Evolutionary conservation across 2,329 filamentous ascomycete genomes (phyloP), one percentile per base, ranked within the genome.

Genomic region (Hypoxylon rubiginosum): DNA sequence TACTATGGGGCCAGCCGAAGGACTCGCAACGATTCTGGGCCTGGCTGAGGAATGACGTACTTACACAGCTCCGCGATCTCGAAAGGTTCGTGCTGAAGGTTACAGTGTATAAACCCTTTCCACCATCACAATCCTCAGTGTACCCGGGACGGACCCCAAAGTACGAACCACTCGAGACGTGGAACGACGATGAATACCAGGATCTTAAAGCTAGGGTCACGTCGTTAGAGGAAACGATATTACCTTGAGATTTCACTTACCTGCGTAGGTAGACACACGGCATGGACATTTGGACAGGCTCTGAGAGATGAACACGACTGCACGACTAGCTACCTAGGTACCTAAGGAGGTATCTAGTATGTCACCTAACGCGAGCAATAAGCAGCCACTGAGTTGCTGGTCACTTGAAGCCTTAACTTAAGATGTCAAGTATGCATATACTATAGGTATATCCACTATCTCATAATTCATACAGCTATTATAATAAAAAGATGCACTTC

Each of bases 11-110:
- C 5, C 68, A 71, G 11, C 70, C 70, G 15, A 54, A 63, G 51
- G 26, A 69, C 9, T 43, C 70, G n/a, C 26, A 41, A n/a, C 50
- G 46, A 26, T 64, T 72, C n/a, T 71, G 66, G 68, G 15, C 9
- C 19, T 71, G 66, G 68, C 26, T 71, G 48, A 64, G 41, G 43
- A 49, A 67, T 10, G 61, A 67, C n/a, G 43, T 71, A 7, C 39
- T 69, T 5, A 61, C 54, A 9, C 68, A 69, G 26, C 56, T 69
- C 13, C 46, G 39, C 10, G 62, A 60, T 8, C 43, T 72, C n/a
- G 56, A 72, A 5, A 50, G 19, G 8, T 72, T 72, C n/a, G 65
- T 67, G 28, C 32, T 72, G 21, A 71, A 67, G 46, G 49, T 60
- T 9, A 36, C 63, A 15, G 65, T 57, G 15, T 70, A 66, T 19